Evolutionary conservation across 192 early-diverging fungal genomes (phyloP).

Genomic region (Entomortierella chlamydospora): DNA sequence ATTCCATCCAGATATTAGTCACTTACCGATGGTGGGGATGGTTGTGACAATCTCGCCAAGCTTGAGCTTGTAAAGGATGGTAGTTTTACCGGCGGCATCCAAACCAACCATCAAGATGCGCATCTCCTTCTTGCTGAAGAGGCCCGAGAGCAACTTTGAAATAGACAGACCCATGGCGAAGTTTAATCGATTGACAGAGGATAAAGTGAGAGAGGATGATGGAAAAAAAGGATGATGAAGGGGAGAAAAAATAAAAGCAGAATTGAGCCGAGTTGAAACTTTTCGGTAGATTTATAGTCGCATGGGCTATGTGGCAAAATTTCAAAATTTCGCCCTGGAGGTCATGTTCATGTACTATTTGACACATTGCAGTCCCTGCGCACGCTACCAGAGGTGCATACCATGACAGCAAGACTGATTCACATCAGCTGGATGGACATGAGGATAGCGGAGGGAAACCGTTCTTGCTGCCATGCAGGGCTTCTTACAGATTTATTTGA

Average conservation of each 20-base stretch:
- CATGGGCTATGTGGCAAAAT: background rate
- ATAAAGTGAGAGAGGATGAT: conserved; percentile 17
- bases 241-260: background rate
- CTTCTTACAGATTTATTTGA: too few relatives aligned
- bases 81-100: conserved; percentile 97
- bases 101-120: conserved; percentile 97
- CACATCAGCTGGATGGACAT: too few relatives aligned
- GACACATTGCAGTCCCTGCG: background rate
- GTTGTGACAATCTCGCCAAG: conserved; percentile 99
- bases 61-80: conserved; percentile 99
- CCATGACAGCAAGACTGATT: too few relatives aligned
- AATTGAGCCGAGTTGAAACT: background rate
- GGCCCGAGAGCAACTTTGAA: conserved; percentile 80
- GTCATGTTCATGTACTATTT: too few relatives aligned
- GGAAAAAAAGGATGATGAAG: conserved; percentile 27
- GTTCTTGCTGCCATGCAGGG: too few relatives aligned
- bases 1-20: too few relatives aligned
- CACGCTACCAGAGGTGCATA: too few relatives aligned
- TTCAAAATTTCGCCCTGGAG: too few relatives aligned
- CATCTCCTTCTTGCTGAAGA: conserved; percentile 97
- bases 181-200: conserved; percentile 10
- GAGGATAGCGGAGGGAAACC: too few relatives aligned
- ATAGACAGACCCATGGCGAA: conserved; percentile 85
- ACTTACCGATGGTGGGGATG: conserved; percentile 96
- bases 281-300: background rate